Percentiles rank a stretch among this genome's conserved stretches.
These are phyloP conservation scores for Groenewaldozyma sp. DNA, from an alignment of 1,139 yeast species.

Conservation along the genomic window DNA sequence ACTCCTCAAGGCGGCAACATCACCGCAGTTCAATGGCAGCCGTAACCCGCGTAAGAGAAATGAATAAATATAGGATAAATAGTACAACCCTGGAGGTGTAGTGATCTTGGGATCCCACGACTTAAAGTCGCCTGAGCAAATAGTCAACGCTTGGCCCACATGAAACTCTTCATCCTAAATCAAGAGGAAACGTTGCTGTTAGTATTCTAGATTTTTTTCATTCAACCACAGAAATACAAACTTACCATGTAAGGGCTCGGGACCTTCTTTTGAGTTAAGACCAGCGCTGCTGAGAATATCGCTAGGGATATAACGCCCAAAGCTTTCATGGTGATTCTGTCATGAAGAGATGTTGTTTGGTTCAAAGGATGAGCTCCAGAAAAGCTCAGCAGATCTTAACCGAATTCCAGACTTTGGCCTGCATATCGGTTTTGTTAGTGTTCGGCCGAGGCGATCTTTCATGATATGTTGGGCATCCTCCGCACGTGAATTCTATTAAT, in stretches of 20 bases:
- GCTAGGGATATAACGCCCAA: background rate
- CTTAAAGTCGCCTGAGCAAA: slow-evolving; percentile 49
- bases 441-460: no score
- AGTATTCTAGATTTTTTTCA: no score
- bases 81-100: slow-evolving; percentile 91
- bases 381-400: no score
- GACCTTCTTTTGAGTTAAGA: background rate
- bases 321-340: slow-evolving; percentile 2
- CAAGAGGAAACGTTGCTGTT: background rate
- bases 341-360: no score
- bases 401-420: no score
- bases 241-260: background rate
- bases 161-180: slow-evolving; percentile 73
- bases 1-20: slow-evolving; percentile 17
- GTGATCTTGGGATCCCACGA: slow-evolving; percentile 88
- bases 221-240: background rate
- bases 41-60: slow-evolving; percentile 20
- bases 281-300: background rate
- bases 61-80: slow-evolving; percentile 47
- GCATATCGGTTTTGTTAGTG: no score
- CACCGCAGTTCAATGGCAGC: slow-evolving; percentile 16
- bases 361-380: no score
- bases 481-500: no score
- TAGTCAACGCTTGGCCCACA: slow-evolving; percentile 63
- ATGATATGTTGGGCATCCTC: no score